These are phyloP conservation scores for Coemansia sp. DNA, from an alignment of 192 early-diverging fungal genomes.

Conservation along the genomic window DNA sequence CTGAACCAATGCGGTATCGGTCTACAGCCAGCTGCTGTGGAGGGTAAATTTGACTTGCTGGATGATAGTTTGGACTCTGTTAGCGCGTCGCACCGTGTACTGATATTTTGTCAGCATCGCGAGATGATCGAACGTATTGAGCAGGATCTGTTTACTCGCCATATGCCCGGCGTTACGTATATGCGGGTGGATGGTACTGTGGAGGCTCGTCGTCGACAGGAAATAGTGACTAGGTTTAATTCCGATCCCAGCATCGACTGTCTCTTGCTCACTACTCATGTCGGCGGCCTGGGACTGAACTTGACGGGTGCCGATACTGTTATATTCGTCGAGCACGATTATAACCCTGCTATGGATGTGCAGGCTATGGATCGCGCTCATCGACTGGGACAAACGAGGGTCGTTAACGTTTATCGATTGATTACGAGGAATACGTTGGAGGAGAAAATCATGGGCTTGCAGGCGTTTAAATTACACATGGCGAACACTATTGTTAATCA, in stretches of 20 bases:
- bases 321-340: slow-evolving; percentile 99
- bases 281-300: slow-evolving; percentile 96
- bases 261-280: slow-evolving; percentile 92
- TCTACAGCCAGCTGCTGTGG: slow-evolving; percentile 21
- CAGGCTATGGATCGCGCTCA: slow-evolving; percentile 99
- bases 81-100: slow-evolving; percentile 83
- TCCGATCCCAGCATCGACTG: slow-evolving; percentile 95
- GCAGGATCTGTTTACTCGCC: slow-evolving; percentile 77
- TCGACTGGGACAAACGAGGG: slow-evolving; percentile 95
- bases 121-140: slow-evolving; percentile 98
- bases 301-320: slow-evolving; percentile 98
- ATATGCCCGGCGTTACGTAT: slow-evolving; percentile 89
- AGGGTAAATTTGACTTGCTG: slow-evolving; percentile 4
- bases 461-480: slow-evolving; percentile 98
- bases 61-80: slow-evolving; percentile 37
- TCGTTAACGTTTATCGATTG: slow-evolving; percentile 97
- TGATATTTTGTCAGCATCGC: slow-evolving; percentile 95
- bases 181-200: slow-evolving; percentile 93
- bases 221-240: slow-evolving; percentile 93
- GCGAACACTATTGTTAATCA: slow-evolving; percentile 94
- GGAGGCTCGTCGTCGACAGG: slow-evolving; percentile 80
- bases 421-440: slow-evolving; percentile 97
- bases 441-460: slow-evolving; percentile 99
- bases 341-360: slow-evolving; percentile 98
- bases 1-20: slow-evolving; percentile 96